A percentile compares a stretch with the other conserved stretches of the same genome.
Evolutionary conservation across 306 rosid genomes (phyloP).

Genomic region (Quercus parvula): DNA sequence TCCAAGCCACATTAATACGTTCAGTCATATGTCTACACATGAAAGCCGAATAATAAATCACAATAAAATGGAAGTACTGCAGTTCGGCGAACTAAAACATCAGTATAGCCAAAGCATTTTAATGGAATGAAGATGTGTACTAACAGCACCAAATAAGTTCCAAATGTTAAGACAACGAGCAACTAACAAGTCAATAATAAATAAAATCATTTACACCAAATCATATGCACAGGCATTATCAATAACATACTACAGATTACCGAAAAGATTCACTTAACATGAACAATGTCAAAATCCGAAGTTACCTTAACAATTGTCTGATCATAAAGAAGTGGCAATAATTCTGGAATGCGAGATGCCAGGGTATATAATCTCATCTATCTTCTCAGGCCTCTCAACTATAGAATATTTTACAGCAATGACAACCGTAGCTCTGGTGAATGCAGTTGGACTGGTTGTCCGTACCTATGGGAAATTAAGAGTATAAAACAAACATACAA

Average conservation of each 20-base stretch:
- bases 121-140: too few relatives aligned
- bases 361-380: constrained; percentile 91
- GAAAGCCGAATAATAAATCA: background rate
- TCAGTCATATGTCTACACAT: background rate
- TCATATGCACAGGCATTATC: background rate
- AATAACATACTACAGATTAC: background rate
- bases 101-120: background rate
- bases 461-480: too few relatives aligned
- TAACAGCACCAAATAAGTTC: background rate
- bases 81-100: background rate
- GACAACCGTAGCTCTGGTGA: constrained; percentile 96
- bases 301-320: constrained; percentile 89
- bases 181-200: background rate
- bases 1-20: background rate
- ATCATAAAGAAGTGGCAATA: constrained; percentile 96
- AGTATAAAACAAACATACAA: too few relatives aligned
- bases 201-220: background rate
- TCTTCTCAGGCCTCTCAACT: constrained; percentile 95
- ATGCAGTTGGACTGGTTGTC: constrained; percentile 48
- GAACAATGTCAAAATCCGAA: constrained; percentile 2
- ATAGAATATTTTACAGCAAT: constrained; percentile 94
- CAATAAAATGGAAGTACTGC: background rate
- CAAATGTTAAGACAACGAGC: too few relatives aligned
- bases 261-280: background rate
- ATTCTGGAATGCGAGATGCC: constrained; percentile 84